These are phyloP conservation scores for Oryza rufipogon DNA, from an alignment of 176 grass and related monocot genomes.

Conservation along the genomic window DNA sequence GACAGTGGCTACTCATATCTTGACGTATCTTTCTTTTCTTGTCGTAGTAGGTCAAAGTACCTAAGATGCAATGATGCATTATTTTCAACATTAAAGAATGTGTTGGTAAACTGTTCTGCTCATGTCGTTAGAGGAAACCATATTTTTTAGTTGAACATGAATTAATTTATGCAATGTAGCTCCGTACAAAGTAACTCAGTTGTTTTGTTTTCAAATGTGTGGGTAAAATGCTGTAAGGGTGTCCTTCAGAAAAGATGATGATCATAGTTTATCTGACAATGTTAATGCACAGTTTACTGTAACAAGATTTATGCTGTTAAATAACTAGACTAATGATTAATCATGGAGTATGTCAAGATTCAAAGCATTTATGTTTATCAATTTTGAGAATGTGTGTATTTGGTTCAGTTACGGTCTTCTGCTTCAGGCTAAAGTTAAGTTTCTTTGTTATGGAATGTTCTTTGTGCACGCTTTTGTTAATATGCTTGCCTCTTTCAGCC, in stretches of 20 bases:
- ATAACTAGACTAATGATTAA: neutral
- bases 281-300: neutral
- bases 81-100: neutral
- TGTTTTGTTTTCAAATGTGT: neutral
- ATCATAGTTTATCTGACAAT: neutral
- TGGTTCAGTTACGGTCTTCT: neutral
- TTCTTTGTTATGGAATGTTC: neutral
- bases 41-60: neutral
- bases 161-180: neutral
- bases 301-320: neutral
- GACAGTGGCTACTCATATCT: neutral
- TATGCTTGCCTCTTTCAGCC: neutral
- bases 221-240: neutral
- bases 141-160: neutral
- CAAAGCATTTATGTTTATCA: neutral
- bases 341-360: neutral
- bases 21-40: constrained; percentile 21
- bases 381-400: neutral
- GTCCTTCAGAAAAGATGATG: neutral
- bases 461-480: neutral
- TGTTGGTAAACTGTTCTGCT: constrained; percentile 7
- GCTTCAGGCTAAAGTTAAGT: neutral
- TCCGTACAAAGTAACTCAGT: neutral
- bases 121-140: neutral
- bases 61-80: neutral